Evolutionary conservation across 768 basidiomycete species (phyloP).

Genomic region (Fomitopsis pulvina): DNA sequence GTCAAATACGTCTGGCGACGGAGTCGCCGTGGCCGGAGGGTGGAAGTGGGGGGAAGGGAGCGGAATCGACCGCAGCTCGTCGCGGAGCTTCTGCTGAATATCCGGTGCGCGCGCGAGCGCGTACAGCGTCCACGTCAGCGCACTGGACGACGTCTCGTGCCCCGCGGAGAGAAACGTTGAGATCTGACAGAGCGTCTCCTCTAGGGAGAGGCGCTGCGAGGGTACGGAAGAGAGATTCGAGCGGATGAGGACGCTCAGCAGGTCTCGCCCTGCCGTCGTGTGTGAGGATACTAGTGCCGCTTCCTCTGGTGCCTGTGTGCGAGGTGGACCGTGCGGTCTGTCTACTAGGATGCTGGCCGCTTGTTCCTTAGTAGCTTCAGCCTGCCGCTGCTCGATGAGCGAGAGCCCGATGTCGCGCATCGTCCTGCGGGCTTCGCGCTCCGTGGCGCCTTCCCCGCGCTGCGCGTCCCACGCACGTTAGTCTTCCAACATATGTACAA

Average conservation of each 20-base stretch:
- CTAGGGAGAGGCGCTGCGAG: constrained; percentile 43
- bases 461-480: constrained; percentile 18
- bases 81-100: constrained; percentile 41
- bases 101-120: constrained; percentile 41
- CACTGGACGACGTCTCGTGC: constrained; percentile 54
- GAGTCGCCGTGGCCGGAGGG: not conserved
- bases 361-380: constrained; percentile 18
- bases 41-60: not conserved
- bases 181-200: constrained; percentile 58
- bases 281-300: constrained; percentile 8
- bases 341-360: not conserved
- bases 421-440: constrained; percentile 37
- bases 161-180: constrained; percentile 60
- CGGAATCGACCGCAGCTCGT: constrained; percentile 31
- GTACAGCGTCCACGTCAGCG: constrained; percentile 59
- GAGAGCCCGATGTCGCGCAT: constrained; percentile 48
- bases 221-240: constrained; percentile 46
- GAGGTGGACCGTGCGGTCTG: not conserved
- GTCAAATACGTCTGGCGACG: constrained; percentile 15
- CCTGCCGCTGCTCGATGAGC: constrained; percentile 45
- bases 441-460: constrained; percentile 40
- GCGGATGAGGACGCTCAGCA: constrained; percentile 46
- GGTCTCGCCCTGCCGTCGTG: constrained; percentile 31
- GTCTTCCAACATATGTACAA: not conserved
- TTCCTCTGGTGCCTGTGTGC: not conserved